phyloP scores from a whole-genome alignment of 129 eudicot species.

The Centaurea solstitialis region DNA sequence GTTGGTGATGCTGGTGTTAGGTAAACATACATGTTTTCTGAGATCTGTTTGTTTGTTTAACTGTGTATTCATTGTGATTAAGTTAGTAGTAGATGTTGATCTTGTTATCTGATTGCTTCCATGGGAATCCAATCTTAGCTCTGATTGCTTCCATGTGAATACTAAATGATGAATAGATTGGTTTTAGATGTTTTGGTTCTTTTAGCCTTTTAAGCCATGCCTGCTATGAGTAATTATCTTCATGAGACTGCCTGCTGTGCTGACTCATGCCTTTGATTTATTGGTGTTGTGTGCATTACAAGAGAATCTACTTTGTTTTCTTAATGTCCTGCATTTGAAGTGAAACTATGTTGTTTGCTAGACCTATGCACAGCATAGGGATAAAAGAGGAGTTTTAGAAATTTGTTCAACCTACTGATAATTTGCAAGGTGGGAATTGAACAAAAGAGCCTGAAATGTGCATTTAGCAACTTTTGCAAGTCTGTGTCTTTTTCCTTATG shows the following conservation, averaged over 20 bases:
- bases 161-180: not conserved
- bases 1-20: slow-evolving; percentile 91
- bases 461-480: not conserved
- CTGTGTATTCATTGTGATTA: slow-evolving; percentile 2
- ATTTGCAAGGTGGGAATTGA: not conserved
- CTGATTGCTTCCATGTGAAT: no score
- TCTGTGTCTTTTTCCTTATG: not conserved
- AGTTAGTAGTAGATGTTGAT: not conserved
- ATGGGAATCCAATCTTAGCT: not conserved
- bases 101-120: not conserved
- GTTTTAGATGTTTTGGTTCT: not conserved
- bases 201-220: not conserved
- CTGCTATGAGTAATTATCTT: not conserved
- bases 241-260: no score
- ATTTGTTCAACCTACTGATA: not conserved
- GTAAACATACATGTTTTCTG: slow-evolving; percentile 34
- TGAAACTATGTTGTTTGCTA: not conserved
- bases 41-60: slow-evolving; percentile 7
- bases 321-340: not conserved
- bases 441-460: not conserved
- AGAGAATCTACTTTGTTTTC: not conserved
- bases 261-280: no score
- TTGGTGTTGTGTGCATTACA: not conserved
- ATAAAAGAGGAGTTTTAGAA: not conserved
- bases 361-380: not conserved